These are phyloP conservation scores for Periconia sp. DNA, from an alignment of 2,329 filamentous ascomycete species.

Conservation along the genomic window DNA sequence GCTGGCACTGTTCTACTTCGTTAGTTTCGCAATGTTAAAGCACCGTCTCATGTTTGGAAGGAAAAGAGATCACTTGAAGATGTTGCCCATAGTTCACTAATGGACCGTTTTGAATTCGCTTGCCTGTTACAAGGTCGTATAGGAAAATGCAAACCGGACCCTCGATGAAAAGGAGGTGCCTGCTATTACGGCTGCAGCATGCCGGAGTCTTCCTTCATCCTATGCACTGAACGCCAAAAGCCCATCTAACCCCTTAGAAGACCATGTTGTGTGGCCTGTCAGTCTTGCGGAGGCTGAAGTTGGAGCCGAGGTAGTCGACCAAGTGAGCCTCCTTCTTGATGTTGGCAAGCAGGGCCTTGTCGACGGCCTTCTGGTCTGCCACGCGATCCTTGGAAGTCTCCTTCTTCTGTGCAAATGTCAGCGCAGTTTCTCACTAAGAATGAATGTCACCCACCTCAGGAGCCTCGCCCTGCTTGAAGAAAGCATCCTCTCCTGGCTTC, in stretches of 20 bases:
- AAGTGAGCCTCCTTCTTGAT: conserved; percentile 99
- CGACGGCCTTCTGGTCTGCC: conserved; percentile 97
- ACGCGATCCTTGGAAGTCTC: conserved; percentile 88
- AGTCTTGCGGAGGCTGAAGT: conserved; percentile 98
- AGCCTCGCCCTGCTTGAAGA: conserved; percentile 99
- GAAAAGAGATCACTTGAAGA: conserved; percentile 43
- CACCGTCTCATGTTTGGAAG: no score
- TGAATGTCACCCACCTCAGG: conserved; percentile 72
- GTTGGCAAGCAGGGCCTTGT: conserved; percentile 91
- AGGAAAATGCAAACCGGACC: conserved; percentile 48
- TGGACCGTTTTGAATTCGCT: conserved; percentile 50
- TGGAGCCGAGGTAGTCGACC: conserved; percentile 89
- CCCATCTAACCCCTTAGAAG: conserved; percentile 70
- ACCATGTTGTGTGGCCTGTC: conserved; percentile 99
- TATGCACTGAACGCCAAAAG: conserved; percentile 49
- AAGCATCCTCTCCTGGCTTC: conserved; percentile 97
- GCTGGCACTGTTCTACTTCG: no score
- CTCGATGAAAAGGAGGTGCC: conserved; percentile 46
- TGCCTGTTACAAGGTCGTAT: conserved; percentile 49
- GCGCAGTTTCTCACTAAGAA: conserved; percentile 4
- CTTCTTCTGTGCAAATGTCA: conserved; percentile 78
- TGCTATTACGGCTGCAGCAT: conserved; percentile 49
- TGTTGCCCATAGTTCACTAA: conserved; percentile 41
- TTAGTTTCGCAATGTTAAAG: no score
- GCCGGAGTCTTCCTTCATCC: conserved; percentile 49